Evolutionary conservation across 2,329 filamentous ascomycete species (phyloP), one percentile per base, ranked within the genome.

Genomic region (Aureobasidium mangrovei): DNA sequence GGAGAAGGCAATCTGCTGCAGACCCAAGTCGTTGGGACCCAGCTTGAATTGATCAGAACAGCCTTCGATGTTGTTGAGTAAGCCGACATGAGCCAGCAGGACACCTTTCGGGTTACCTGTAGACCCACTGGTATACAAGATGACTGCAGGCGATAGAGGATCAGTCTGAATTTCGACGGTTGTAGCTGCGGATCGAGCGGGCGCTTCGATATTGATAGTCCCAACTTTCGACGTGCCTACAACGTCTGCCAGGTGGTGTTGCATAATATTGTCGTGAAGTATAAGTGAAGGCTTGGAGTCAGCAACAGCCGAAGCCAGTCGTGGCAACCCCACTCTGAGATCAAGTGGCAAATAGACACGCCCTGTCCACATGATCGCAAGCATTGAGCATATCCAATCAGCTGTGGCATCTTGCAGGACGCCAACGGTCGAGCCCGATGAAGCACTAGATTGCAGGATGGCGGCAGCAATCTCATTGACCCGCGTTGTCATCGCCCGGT

Each of bases 91-190:
- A 0, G 41, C 55, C 7, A 74, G 56, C 1, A 65, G 40, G 18
- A 76, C 67, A 4, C 73, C 73, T 60, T 77, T 77, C 2, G 74
- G 74, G 0, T 41, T 62, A 2, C 63, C 63, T 2, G 64, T 65
- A 0, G 61, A 59, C 2, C 64, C 64, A 56, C 62, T 64, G 2
- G 63, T 65, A 46, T 59, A 75, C 2, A 74, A 57, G 3, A 74
- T 60, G 2, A 38, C 68, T 6, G 59, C 10, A 9, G 41, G 27
- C 7, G 42, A 41, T 31, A 54, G 31, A 10, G 26, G 12, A 18
- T 26, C 18, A 2, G 62, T 67, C 7, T 46, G 39, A n/a, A 36
- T 40, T 54, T 69, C 56, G 29, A 58, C 44, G 36, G 12, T 39
- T 39, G 7, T 39, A 12, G 4, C 4, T 12, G 7, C 4, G 36